These are phyloP conservation scores for Penicillium robsamsonii DNA, from an alignment of 495 filamentous ascomycete species.

Conservation along the genomic window DNA sequence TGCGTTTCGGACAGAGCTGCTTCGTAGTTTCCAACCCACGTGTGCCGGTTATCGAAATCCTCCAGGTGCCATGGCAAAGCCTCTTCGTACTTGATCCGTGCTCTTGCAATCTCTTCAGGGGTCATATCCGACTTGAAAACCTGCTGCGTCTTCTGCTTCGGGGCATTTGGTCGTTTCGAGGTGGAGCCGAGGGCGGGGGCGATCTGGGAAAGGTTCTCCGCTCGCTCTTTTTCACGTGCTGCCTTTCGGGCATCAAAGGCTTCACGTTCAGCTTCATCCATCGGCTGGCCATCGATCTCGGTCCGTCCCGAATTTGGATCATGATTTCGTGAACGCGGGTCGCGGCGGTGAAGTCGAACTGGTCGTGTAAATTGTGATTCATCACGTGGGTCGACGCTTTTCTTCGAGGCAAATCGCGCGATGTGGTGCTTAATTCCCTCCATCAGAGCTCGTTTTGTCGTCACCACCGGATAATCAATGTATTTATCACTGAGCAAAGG, in stretches of 20 bases:
- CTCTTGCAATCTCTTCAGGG: constrained; percentile 73
- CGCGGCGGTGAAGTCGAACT: constrained; percentile 82
- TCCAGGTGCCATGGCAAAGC: constrained; percentile 94
- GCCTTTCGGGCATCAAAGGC: constrained; percentile 65
- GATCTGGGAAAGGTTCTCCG: constrained; percentile 81
- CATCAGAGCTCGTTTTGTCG: constrained; percentile 74
- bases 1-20: constrained; percentile 74
- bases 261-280: constrained; percentile 67
- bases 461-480: constrained; percentile 69
- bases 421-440: constrained; percentile 84
- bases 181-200: constrained; percentile 64
- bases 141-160: constrained; percentile 64
- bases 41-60: constrained; percentile 90
- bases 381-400: constrained; percentile 67
- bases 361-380: constrained; percentile 82
- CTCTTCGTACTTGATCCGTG: constrained; percentile 87
- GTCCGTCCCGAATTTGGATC: constrained; percentile 42
- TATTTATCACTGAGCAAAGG: constrained; percentile 50
- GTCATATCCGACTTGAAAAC: constrained; percentile 78
- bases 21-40: constrained; percentile 90
- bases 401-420: constrained; percentile 68
- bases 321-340: constrained; percentile 68
- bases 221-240: constrained; percentile 77
- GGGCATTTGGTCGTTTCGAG: constrained; percentile 58
- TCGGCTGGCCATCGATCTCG: constrained; percentile 44